Conservation (phyloP, 352 stramenopile genomes). For the Pythium scleroteichum region DNA sequence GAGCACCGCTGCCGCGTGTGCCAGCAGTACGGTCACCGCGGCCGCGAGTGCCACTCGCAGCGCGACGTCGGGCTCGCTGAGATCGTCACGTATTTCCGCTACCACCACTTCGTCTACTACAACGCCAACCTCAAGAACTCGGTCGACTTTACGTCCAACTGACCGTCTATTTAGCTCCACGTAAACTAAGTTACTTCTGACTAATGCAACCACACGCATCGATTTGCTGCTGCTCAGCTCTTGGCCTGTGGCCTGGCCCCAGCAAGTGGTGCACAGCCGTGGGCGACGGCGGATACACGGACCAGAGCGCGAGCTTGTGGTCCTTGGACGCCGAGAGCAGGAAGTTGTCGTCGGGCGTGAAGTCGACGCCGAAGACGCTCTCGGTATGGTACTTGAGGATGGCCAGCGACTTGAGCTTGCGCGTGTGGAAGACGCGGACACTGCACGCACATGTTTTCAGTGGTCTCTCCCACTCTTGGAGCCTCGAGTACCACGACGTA, state of each 20-base stretch:
- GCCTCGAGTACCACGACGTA: constrained; percentile 12
- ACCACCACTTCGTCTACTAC: constrained; percentile 89
- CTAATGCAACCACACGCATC: background rate
- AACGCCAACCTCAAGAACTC: constrained; percentile 87
- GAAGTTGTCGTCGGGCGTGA: constrained; percentile 58
- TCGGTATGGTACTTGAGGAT: constrained; percentile 83
- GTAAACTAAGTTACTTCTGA: background rate
- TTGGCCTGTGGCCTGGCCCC: constrained; percentile 32
- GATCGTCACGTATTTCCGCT: constrained; percentile 84
- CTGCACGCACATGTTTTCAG: constrained; percentile 23
- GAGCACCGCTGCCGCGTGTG: constrained; percentile 83
- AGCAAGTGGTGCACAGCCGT: constrained; percentile 28
- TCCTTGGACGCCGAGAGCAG: constrained; percentile 80
- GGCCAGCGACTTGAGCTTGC: constrained; percentile 73
- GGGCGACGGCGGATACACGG: constrained; percentile 54
- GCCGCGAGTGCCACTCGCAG: constrained; percentile 80
- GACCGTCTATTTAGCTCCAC: background rate
- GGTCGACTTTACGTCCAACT: constrained; percentile 73
- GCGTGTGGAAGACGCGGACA: constrained; percentile 69
- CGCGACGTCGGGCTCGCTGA: constrained; percentile 80
- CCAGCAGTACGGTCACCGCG: constrained; percentile 80
- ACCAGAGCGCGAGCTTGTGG: constrained; percentile 77
- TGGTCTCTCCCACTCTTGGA: too few relatives aligned
- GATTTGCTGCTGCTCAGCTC: background rate
- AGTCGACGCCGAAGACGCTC: constrained; percentile 72